Evolutionary conservation across 2,329 filamentous ascomycete genomes (phyloP).

Genomic region (Botrytis pseudocinerea): DNA sequence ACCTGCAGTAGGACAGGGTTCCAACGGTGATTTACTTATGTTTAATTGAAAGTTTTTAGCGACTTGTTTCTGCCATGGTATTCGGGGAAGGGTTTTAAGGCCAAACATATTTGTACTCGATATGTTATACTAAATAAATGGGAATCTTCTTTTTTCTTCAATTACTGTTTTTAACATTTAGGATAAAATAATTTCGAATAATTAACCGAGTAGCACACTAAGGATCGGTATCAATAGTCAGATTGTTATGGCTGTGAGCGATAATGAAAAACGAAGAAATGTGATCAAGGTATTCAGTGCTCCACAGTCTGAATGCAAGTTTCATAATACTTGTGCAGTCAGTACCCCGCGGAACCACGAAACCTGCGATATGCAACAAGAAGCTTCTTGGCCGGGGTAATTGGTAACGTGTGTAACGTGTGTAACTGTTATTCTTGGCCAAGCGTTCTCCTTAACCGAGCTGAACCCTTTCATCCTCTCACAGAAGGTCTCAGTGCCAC

Average conservation of each 20-base stretch:
- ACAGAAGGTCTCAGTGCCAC: neutral
- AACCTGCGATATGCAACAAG: conserved; percentile 6
- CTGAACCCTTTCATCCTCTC: neutral
- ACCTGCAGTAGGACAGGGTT: conserved; percentile 61
- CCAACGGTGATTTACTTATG: conserved; percentile 68
- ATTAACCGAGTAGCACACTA: neutral
- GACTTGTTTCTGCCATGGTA: conserved; percentile 1
- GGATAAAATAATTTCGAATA: neutral
- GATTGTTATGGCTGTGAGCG: neutral
- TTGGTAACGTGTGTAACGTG: conserved; percentile 8
- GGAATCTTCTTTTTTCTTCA: neutral
- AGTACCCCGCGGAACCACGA: neutral
- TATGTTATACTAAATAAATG: conserved; percentile 15
- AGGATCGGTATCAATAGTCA: neutral
- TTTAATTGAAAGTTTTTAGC: conserved; percentile 20
- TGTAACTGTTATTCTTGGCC: neutral
- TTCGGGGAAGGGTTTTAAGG: neutral
- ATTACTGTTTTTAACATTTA: neutral
- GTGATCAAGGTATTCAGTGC: neutral
- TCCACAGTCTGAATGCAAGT: too few species aligned
- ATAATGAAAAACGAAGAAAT: neutral
- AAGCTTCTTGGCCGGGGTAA: neutral
- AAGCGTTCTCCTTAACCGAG: neutral
- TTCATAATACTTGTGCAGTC: neutral
- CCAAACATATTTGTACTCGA: conserved; percentile 5